phyloP scores from a whole-genome alignment of 352 stramenopile species.

The Bremia lactucae region DNA sequence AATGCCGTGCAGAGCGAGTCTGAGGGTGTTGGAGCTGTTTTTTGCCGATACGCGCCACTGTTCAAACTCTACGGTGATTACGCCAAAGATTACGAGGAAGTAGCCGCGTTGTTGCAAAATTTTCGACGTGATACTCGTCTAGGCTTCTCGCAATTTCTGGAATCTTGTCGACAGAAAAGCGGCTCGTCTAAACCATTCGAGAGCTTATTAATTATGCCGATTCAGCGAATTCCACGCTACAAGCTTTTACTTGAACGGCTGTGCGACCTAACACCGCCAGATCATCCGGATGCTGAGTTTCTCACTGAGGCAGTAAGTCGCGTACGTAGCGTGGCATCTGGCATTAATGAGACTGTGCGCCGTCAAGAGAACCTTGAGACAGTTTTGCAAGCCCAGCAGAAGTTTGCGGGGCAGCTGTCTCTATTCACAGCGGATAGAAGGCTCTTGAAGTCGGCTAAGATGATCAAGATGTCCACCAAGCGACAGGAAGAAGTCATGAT shows the following conservation, averaged over 20 bases:
- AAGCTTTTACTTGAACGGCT: conserved; percentile 81
- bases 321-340: conserved; percentile 44
- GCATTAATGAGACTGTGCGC: conserved; percentile 82
- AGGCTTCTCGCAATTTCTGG: conserved; percentile 44
- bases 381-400: conserved; percentile 65
- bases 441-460: conserved; percentile 50
- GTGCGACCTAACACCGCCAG: conserved; percentile 46
- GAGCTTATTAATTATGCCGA: conserved; percentile 86
- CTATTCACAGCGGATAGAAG: conserved; percentile 56
- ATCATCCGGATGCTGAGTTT: conserved; percentile 52
- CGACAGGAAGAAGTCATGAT: conserved; percentile 73
- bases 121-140: conserved; percentile 41
- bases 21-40: conserved; percentile 54
- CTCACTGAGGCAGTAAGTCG: conserved; percentile 49
- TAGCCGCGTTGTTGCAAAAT: conserved; percentile 43
- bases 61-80: conserved; percentile 81
- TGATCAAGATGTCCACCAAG: conserved; percentile 80
- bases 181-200: conserved; percentile 61
- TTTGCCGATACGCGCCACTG: conserved; percentile 69
- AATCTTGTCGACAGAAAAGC: conserved; percentile 41
- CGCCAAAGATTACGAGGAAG: conserved; percentile 75
- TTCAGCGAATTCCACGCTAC: conserved; percentile 88
- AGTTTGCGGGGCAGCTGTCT: conserved; percentile 70
- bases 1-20: conserved; percentile 22
- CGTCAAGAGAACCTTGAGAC: conserved; percentile 74